Evolutionary conservation across 1,284 basidiomycete species (phyloP).

Genomic region (Malassezia dermatis): DNA sequence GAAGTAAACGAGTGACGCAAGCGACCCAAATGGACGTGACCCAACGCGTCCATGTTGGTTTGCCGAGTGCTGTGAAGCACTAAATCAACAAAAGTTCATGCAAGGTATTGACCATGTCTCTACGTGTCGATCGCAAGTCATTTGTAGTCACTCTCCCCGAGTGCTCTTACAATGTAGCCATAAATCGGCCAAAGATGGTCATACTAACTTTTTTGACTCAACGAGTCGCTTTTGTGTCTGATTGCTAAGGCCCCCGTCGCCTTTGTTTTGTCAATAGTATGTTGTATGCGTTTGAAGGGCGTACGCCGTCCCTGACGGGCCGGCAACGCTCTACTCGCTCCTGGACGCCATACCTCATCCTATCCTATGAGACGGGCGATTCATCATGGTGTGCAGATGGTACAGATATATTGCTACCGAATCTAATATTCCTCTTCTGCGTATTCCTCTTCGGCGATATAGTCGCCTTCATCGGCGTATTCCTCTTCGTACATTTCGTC

Average conservation of each 20-base stretch:
- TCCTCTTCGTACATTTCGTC: conserved; percentile 46
- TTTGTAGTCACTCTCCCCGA: not conserved
- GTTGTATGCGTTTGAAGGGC: too few species aligned
- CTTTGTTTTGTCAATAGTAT: too few species aligned
- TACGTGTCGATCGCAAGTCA: not conserved
- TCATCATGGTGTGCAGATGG: not conserved
- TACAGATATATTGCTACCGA: not conserved
- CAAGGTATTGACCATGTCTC: not conserved
- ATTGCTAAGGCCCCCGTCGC: too few species aligned
- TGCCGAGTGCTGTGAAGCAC: not conserved
- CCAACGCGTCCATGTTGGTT: not conserved
- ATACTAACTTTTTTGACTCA: not conserved
- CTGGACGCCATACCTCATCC: too few species aligned
- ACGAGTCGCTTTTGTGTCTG: not conserved
- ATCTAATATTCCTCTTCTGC: conserved; percentile 12
- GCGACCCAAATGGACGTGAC: not conserved
- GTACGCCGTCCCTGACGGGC: too few species aligned
- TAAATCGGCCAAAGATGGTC: not conserved
- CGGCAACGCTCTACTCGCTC: not conserved
- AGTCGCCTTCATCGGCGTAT: conserved; percentile 32
- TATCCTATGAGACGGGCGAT: too few species aligned
- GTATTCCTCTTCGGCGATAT: conserved; percentile 19
- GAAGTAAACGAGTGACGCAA: conserved; percentile 30
- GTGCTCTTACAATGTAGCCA: not conserved
- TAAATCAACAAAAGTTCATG: not conserved